Conservation (phyloP, 352 stramenopile genomes). For the Hyphochytrium catenoides region DNA sequence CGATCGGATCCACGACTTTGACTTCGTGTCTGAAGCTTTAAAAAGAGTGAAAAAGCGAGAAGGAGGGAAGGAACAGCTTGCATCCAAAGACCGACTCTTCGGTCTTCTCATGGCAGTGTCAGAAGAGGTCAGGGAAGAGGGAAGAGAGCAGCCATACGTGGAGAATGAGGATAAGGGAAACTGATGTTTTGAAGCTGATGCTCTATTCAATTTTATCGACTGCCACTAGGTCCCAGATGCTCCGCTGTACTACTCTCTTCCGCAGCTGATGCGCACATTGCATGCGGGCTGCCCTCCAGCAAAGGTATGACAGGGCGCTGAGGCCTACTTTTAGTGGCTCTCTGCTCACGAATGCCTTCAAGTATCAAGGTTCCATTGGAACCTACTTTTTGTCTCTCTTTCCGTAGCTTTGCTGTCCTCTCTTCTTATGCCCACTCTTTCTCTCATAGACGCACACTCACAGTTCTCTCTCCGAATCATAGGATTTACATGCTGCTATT, state of each 20-base stretch:
- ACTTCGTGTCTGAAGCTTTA: conserved; percentile 46
- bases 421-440: too few species aligned
- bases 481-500: conserved; percentile 77
- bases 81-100: conserved; percentile 72
- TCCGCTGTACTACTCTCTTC: conserved; percentile 89
- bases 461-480: conserved; percentile 2
- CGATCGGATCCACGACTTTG: conserved; percentile 79
- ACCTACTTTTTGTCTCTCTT: too few species aligned
- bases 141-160: too few species aligned
- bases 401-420: too few species aligned
- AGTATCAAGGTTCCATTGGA: too few species aligned
- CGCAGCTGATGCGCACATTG: conserved; percentile 70
- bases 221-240: conserved; percentile 54
- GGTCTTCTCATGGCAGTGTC: conserved; percentile 82
- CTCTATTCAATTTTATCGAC: too few species aligned
- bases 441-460: background rate
- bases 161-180: background rate
- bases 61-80: conserved; percentile 24
- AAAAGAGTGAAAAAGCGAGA: conserved; percentile 48
- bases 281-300: conserved; percentile 80
- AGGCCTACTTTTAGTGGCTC: too few species aligned
- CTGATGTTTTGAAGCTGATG: too few species aligned
- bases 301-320: conserved; percentile 7
- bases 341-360: too few species aligned
- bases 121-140: conserved; percentile 79